Percentiles rank a stretch among this genome's conserved stretches.
These are phyloP conservation scores for Rhizopus arrhizus DNA, from an alignment of 371 early-diverging fungal genomes.

Conservation along the genomic window DNA sequence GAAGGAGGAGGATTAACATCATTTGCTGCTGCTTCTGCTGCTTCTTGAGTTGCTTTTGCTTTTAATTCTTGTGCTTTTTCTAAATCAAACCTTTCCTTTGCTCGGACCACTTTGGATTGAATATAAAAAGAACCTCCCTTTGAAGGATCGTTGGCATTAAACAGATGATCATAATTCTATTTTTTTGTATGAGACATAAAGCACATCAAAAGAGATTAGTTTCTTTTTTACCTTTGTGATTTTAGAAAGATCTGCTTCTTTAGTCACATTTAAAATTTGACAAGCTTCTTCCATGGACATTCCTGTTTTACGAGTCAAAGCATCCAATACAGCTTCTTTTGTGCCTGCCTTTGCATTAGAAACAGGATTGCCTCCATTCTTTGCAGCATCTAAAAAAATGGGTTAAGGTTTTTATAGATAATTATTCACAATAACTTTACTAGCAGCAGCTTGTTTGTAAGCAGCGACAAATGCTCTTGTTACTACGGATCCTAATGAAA, in stretches of 20 bases:
- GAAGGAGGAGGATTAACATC: slow-evolving; percentile 12
- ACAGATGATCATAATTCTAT: slow-evolving; percentile 89
- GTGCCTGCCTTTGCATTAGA: slow-evolving; percentile 38
- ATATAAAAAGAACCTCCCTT: slow-evolving; percentile 92
- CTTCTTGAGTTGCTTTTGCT: slow-evolving; percentile 29
- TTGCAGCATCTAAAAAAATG: slow-evolving; percentile 50
- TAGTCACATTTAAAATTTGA: slow-evolving; percentile 87
- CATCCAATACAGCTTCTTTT: slow-evolving; percentile 69
- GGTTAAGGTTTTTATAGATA: slow-evolving; percentile 1
- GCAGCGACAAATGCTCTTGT: slow-evolving; percentile 94
- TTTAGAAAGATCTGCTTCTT: slow-evolving; percentile 72
- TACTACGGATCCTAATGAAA: slow-evolving; percentile 84
- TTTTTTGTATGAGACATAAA: not conserved
- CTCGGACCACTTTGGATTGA: slow-evolving; percentile 92
- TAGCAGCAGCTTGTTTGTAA: slow-evolving; percentile 90
- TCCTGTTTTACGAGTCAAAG: slow-evolving; percentile 79
- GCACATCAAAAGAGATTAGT: not conserved
- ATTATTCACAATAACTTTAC: slow-evolving; percentile 55
- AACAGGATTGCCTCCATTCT: slow-evolving; percentile 63
- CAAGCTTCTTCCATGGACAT: slow-evolving; percentile 91
- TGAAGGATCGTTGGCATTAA: slow-evolving; percentile 83
- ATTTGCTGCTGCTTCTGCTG: slow-evolving; percentile 32
- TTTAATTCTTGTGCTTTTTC: slow-evolving; percentile 71
- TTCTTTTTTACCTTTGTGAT: slow-evolving; percentile 61
- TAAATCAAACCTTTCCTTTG: slow-evolving; percentile 90